Percentiles rank a stretch among this genome's conserved stretches.
Evolutionary conservation across 2,329 filamentous ascomycete species (phyloP).

Genomic region (Colletotrichum kahawae): DNA sequence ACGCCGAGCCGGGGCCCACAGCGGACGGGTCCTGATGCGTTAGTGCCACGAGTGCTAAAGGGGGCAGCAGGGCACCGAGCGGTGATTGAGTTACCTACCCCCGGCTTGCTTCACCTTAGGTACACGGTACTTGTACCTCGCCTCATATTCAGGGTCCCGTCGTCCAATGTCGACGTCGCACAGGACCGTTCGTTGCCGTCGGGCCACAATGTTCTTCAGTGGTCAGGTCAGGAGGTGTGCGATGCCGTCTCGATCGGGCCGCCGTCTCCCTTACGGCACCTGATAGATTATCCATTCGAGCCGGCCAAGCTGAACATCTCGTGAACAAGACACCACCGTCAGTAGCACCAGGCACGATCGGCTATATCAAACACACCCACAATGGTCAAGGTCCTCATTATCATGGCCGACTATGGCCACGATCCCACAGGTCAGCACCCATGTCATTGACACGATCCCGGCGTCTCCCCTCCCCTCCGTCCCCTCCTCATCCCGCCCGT

Average conservation of each 20-base stretch:
- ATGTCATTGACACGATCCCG: not conserved
- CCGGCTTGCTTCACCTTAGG: not conserved
- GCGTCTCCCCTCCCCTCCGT: not conserved
- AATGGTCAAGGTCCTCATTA: constrained; percentile 46
- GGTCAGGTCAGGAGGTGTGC: not conserved
- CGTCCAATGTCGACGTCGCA: not conserved
- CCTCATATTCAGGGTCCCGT: not conserved
- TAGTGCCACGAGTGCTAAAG: not conserved
- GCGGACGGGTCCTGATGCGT: not conserved
- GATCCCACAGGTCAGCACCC: constrained; percentile 53
- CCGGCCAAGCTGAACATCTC: not conserved
- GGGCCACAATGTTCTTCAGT: not conserved
- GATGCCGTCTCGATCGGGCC: not conserved
- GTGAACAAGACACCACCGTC: not conserved
- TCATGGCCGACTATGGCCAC: constrained; percentile 61
- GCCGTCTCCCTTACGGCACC: not conserved
- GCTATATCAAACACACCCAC: not conserved
- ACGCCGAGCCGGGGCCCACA: constrained; percentile 4
- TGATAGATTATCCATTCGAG: not conserved
- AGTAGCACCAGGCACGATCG: not conserved
- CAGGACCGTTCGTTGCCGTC: not conserved
- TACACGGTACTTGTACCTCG: too few species aligned
- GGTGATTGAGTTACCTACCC: not conserved
- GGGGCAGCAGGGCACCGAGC: not conserved
- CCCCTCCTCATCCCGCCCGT: not conserved